These are phyloP conservation scores for Tuber indicum DNA, from an alignment of 495 filamentous ascomycete genomes.

Conservation along the genomic window DNA sequence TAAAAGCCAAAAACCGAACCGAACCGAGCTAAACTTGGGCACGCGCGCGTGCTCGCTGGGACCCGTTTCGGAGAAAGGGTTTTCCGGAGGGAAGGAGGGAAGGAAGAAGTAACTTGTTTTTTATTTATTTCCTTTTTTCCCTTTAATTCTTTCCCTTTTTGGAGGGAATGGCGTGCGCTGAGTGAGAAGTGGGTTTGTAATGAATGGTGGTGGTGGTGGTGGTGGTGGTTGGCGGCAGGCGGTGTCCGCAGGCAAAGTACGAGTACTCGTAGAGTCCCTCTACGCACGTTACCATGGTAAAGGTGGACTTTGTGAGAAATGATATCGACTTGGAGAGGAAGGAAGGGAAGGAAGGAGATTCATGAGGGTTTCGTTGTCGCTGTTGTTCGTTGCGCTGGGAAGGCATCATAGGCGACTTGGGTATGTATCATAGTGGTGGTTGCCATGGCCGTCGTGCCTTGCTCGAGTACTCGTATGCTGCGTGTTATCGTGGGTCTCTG, in stretches of 20 bases:
- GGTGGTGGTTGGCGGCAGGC: not conserved
- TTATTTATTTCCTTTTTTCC: not conserved
- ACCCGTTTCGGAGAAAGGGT: slow-evolving; percentile 3
- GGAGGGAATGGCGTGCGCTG: not conserved
- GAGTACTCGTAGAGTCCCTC: not conserved
- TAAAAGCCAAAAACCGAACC: not conserved
- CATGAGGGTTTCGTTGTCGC: not conserved
- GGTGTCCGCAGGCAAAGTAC: no score
- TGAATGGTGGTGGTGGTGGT: no score
- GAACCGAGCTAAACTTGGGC: not conserved
- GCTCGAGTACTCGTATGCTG: not conserved
- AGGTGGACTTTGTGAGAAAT: not conserved
- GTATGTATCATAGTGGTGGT: not conserved
- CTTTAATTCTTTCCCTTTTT: not conserved
- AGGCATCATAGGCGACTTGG: no score
- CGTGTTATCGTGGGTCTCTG: not conserved
- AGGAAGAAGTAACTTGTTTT: not conserved
- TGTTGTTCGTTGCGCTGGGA: not conserved
- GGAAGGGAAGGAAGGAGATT: not conserved
- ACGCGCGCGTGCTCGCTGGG: not conserved
- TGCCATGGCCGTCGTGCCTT: not conserved
- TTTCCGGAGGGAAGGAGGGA: not conserved
- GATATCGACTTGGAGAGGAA: not conserved
- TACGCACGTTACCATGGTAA: no score
- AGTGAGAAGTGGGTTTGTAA: not conserved